A percentile compares a stretch with the other conserved stretches of the same genome.
Evolutionary conservation across 345 rosid species (phyloP).

Genomic region (Eucalyptus erythrocorys): DNA sequence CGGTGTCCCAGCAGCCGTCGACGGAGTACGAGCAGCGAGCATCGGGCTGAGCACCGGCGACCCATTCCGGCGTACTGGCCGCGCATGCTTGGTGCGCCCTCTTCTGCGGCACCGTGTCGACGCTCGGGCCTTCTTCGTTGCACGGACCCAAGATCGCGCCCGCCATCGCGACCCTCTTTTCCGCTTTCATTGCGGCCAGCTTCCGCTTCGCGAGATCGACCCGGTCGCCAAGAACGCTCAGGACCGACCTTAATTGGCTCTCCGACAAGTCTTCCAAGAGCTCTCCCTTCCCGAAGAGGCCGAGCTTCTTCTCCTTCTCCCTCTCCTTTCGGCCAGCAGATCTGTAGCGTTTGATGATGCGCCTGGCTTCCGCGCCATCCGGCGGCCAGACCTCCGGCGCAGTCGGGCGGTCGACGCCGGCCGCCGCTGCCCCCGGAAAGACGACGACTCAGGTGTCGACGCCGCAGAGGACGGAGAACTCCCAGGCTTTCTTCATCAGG

Average conservation of each 20-base stretch:
- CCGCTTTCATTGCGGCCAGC: neutral
- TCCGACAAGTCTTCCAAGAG: neutral
- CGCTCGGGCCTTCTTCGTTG: too few species aligned
- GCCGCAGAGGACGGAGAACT: neutral
- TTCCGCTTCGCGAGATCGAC: neutral
- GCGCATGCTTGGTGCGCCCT: too few species aligned
- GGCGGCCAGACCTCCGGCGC: too few species aligned
- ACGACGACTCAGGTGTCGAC: neutral
- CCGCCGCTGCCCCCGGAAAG: too few species aligned
- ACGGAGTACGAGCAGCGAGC: too few species aligned
- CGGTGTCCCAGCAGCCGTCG: too few species aligned
- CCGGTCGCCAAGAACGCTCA: neutral
- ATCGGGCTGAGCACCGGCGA: too few species aligned
- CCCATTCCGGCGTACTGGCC: too few species aligned
- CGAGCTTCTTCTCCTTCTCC: neutral
- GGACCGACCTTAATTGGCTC: neutral
- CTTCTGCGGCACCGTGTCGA: too few species aligned
- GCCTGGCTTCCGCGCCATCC: too few species aligned
- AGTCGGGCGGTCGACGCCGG: too few species aligned
- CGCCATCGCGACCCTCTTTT: neutral
- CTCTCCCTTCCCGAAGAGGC: neutral
- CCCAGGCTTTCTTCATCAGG: neutral
- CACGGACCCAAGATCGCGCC: neutral
- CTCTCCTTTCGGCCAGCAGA: fast-evolving
- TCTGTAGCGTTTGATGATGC: neutral